Evolutionary conservation across 139 green algal species (phyloP), one percentile per base, ranked within the genome.

Genomic region (Coelastrella sp.): DNA sequence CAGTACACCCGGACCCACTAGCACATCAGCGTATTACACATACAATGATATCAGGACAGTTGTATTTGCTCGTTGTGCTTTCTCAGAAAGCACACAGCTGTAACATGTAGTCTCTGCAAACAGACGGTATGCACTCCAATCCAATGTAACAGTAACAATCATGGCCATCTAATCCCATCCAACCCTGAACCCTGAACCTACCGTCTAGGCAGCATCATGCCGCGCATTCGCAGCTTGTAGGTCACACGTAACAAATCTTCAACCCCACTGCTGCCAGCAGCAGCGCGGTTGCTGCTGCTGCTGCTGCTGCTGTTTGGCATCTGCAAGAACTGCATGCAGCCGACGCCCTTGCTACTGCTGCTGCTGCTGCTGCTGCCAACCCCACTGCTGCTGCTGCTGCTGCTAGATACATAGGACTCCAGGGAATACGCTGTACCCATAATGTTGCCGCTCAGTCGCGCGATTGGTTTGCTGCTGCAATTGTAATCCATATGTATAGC

Each of bases 141-240:
- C 32, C 32, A 47, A 17, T 68, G 61, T 68, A 68, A 68, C 61
- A 68, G n/a, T 68, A 17, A 10, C 61, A 68, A 68, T 17, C 61
- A 68, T 19, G 10, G 61, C 11, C 11, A 10, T 1, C 11, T 10
- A 19, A 71, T 13, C 61, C 8, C 61, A 71, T 0, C 61, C 2
- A 13, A 71, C 11, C 11, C 10, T 71, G 61, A 10, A 13, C 8
- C 61, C 61, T 71, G 68, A 7, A 22, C 68, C 54, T 17, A 90
- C 85, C 85, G 74, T 61, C 85, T 76, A 8, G 85, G 85, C 20
- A 90, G 74, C 85, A 90, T 84, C 19, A 90, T 90, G 23, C 73
- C 85, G 4, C 74, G 65, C 17, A 90, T 54, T 8, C 74, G 20
- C 22, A 90, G 60, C 73, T 90, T 90, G 85, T 90, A 90, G 0